Conservation (phyloP, 2,329 filamentous ascomycete genomes). For the Tricladium varicosporioides region DNA sequence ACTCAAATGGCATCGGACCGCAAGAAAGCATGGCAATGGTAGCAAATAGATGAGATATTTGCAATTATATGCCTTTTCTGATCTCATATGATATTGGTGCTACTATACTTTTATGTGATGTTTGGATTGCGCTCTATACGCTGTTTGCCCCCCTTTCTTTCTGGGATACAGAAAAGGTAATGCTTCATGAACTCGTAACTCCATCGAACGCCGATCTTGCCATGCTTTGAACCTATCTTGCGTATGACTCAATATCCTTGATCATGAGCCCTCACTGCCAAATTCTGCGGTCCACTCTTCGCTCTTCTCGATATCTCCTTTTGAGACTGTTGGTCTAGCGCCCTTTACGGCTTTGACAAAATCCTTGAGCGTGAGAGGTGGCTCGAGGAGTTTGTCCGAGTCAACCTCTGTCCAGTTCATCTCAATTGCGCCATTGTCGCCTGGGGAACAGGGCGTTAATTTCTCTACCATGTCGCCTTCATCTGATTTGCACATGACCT, state of each 20-base stretch:
- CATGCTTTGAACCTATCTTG: conserved; percentile 12
- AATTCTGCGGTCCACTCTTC: conserved; percentile 96
- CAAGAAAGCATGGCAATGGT: neutral
- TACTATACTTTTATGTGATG: conserved; percentile 2
- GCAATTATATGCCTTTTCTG: neutral
- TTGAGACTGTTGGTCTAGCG: conserved; percentile 85
- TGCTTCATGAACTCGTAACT: neutral
- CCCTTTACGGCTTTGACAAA: conserved; percentile 90
- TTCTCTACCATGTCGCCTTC: conserved; percentile 44
- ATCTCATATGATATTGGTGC: neutral
- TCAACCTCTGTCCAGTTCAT: conserved; percentile 93
- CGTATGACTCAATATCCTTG: neutral
- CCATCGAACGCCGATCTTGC: conserved; percentile 8
- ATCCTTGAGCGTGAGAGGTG: conserved; percentile 82
- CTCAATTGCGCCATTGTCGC: conserved; percentile 79
- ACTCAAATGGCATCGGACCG: neutral
- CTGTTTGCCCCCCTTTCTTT: neutral
- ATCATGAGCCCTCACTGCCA: conserved; percentile 72
- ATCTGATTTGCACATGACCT: conserved; percentile 53
- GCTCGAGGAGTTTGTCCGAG: conserved; percentile 80
- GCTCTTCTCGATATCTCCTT: conserved; percentile 79
- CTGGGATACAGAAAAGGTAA: neutral
- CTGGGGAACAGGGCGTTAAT: conserved; percentile 89
- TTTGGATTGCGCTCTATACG: neutral
- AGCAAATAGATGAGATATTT: conserved; percentile 1